Evolutionary conservation across 1,284 basidiomycete species (phyloP), one percentile per base, ranked within the genome.

Genomic region (Naganishia sp.): DNA sequence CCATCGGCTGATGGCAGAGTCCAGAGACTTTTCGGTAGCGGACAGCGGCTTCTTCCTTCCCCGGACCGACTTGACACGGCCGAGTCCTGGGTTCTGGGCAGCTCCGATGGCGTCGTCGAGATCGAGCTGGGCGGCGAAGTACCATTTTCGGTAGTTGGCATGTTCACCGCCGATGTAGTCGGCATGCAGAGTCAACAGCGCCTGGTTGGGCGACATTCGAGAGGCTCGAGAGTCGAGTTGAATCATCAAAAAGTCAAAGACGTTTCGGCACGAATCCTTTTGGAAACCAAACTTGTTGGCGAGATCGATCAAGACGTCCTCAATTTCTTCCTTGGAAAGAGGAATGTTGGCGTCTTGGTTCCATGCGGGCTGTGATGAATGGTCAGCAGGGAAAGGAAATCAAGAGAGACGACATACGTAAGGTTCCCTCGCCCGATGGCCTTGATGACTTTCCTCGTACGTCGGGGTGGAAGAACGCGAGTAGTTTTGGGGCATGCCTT

Each of bases 261-360:
- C 83, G 80, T 85, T 85, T 73, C 84, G 81, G 74, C 82, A 84
- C 23, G 81, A 82, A 69, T 81, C 90, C 89, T 93, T 83, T 90
- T 94, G 95, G 79, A 99, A 99, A 71, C 95, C 96, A 80, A 99
- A 99, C 82, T 99, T 99, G 84, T 99, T 94, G 42, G 94, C 90
- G 28, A 99, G 84, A 82, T 99, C 96, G 69, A 98, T 88, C 76
- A 99, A 93, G 63, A 99, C 92, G 77, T 99, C 95, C 80, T 99
- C 95, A 67, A 99, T 98, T 82, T 99, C 96, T 74, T 99, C 95
- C 82, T 97, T 98, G 41, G 93, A 94, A 13, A 99, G 83, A 15
- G 95, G 95, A 68, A 97, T 96, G 73, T 93, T 88, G 60, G 91
- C 88, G 68, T 97, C 94, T 49, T 88, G 81, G 18, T 88, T 88